Conservation (phyloP, 2,329 filamentous ascomycete species). For the Cercospora berteroae region DNA sequence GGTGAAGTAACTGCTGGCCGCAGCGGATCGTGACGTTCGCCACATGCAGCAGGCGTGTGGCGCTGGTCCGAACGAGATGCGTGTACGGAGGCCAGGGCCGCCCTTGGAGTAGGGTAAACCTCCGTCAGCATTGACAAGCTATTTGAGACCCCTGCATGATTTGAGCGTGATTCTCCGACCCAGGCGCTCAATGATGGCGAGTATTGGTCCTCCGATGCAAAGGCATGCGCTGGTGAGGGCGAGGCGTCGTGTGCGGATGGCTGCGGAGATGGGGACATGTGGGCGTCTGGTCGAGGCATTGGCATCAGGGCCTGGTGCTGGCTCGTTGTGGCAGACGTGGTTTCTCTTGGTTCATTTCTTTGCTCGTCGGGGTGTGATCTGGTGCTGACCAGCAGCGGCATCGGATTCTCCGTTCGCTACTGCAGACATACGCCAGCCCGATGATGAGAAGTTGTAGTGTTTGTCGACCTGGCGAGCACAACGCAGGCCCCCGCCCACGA, state of each 20-base stretch:
- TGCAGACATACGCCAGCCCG: background rate
- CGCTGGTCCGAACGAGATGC: constrained; percentile 16
- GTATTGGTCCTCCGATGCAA: constrained; percentile 15
- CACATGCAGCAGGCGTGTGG: constrained; percentile 20
- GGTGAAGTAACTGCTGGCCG: constrained; percentile 21
- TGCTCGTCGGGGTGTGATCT: background rate
- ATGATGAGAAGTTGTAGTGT: background rate
- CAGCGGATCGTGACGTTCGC: constrained; percentile 18
- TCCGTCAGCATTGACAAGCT: constrained; percentile 11
- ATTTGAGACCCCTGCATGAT: constrained; percentile 6
- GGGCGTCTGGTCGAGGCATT: constrained; percentile 1
- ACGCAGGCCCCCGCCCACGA: background rate
- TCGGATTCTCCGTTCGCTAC: background rate
- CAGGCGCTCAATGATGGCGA: constrained; percentile 9
- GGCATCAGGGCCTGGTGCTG: background rate
- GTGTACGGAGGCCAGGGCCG: constrained; percentile 15
- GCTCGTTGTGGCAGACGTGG: background rate
- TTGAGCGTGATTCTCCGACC: constrained; percentile 20
- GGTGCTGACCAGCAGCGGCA: background rate
- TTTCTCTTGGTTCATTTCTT: constrained; percentile 2
- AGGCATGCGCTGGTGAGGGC: constrained; percentile 6
- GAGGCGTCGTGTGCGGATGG: constrained; percentile 22
- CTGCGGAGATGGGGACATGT: constrained; percentile 22
- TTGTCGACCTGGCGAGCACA: background rate
- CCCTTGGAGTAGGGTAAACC: constrained; percentile 11